These are phyloP conservation scores for Truncatella angustata DNA, from an alignment of 2,329 filamentous ascomycete genomes.

Conservation along the genomic window DNA sequence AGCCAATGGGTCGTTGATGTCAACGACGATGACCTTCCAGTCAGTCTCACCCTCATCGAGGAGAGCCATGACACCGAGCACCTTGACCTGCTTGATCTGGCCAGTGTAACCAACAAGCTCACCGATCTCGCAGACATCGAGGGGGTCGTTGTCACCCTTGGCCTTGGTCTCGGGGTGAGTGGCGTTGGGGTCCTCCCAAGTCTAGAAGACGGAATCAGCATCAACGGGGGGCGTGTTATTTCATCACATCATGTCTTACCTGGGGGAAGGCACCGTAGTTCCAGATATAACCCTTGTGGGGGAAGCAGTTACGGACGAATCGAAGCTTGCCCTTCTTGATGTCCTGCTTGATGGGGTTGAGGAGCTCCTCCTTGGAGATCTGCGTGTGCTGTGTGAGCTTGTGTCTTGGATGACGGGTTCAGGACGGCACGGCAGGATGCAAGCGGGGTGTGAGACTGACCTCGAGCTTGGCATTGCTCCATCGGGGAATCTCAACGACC, in stretches of 20 bases:
- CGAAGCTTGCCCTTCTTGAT: slow-evolving; percentile 99
- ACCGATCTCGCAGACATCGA: slow-evolving; percentile 99
- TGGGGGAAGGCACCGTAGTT: slow-evolving; percentile 99
- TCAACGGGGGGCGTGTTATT: no score
- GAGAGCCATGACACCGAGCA: slow-evolving; percentile 97
- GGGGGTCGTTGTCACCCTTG: slow-evolving; percentile 98
- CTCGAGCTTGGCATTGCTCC: slow-evolving; percentile 99
- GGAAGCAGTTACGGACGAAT: slow-evolving; percentile 99
- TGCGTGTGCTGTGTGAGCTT: slow-evolving; percentile 42
- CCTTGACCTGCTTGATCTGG: slow-evolving; percentile 99
- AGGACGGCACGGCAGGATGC: neutral
- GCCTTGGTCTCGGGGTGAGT: slow-evolving; percentile 98
- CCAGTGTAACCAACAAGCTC: slow-evolving; percentile 95
- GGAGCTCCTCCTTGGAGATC: slow-evolving; percentile 98
- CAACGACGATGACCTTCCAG: slow-evolving; percentile 99
- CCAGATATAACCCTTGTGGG: slow-evolving; percentile 99
- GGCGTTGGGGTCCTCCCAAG: slow-evolving; percentile 97
- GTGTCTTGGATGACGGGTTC: slow-evolving; percentile 11
- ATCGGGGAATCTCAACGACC: slow-evolving; percentile 98
- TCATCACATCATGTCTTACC: slow-evolving; percentile 49
- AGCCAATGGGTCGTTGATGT: slow-evolving; percentile 94
- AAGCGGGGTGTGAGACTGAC: slow-evolving; percentile 49
- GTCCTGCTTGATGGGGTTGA: slow-evolving; percentile 99
- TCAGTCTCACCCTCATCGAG: slow-evolving; percentile 99
- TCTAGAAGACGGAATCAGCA: slow-evolving; percentile 51